Evolutionary conservation across 2,329 filamentous ascomycete genomes (phyloP).

Genomic region (Hymenoscyphus linearis): DNA sequence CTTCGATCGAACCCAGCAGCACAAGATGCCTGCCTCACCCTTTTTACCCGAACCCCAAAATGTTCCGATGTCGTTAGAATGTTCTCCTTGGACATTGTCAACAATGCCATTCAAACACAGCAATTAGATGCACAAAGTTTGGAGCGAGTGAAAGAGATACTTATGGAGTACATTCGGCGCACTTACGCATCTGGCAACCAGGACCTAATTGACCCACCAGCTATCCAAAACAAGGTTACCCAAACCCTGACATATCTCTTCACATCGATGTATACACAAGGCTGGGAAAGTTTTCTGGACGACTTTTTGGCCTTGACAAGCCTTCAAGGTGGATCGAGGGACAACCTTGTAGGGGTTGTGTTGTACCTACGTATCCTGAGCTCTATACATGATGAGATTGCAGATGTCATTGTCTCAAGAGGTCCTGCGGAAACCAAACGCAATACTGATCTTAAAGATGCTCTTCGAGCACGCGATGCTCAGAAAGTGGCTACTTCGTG

Average conservation of each 20-base stretch:
- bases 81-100: conserved; percentile 87
- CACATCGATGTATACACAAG: conserved; percentile 74
- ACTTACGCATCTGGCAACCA: conserved; percentile 59
- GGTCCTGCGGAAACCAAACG: conserved; percentile 74
- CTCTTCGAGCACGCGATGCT: conserved; percentile 81
- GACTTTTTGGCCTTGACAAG: conserved; percentile 78
- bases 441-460: conserved; percentile 85
- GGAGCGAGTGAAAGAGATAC: conserved; percentile 68
- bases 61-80: conserved; percentile 80
- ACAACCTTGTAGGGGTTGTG: conserved; percentile 71
- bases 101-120: conserved; percentile 80
- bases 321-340: conserved; percentile 51
- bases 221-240: conserved; percentile 93
- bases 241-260: conserved; percentile 95
- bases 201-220: conserved; percentile 60
- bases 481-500: conserved; percentile 83
- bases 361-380: conserved; percentile 85
- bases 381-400: conserved; percentile 95
- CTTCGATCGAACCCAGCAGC: conserved; percentile 76
- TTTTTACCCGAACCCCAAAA: conserved; percentile 76
- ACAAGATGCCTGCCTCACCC: conserved; percentile 82
- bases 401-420: conserved; percentile 80
- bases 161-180: conserved; percentile 75
- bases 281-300: conserved; percentile 87
- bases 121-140: conserved; percentile 69